phyloP scores from a whole-genome alignment of 495 filamentous ascomycete genomes.

The Chaetomium tenue region DNA sequence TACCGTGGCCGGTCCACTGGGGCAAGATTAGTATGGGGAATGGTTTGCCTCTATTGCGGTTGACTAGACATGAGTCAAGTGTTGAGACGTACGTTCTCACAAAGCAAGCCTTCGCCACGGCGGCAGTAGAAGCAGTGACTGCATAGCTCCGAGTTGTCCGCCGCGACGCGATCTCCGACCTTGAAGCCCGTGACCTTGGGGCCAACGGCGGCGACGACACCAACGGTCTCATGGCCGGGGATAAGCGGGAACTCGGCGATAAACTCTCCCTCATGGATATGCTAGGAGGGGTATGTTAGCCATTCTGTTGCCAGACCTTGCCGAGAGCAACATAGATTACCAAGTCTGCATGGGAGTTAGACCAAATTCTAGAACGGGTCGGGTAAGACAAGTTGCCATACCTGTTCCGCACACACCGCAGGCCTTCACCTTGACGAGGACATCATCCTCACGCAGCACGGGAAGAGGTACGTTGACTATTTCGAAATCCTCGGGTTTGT shows the following conservation, averaged over 20 bases:
- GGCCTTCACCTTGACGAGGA: slow-evolving; percentile 63
- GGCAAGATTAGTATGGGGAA: background rate
- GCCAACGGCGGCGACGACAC: slow-evolving; percentile 53
- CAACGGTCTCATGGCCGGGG: slow-evolving; percentile 57
- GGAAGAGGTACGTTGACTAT: slow-evolving; percentile 62
- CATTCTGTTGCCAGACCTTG: too few species aligned
- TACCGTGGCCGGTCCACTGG: slow-evolving; percentile 60
- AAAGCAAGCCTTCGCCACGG: slow-evolving; percentile 64
- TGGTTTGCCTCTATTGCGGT: background rate
- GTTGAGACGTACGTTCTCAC: slow-evolving; percentile 52
- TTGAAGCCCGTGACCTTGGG: slow-evolving; percentile 59
- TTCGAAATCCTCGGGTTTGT: slow-evolving; percentile 58
- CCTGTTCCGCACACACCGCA: slow-evolving; percentile 70
- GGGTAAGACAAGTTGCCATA: slow-evolving; percentile 12
- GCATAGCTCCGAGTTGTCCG: slow-evolving; percentile 63
- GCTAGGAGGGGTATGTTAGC: slow-evolving; percentile 29
- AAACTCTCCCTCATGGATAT: slow-evolving; percentile 59
- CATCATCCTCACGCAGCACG: slow-evolving; percentile 57
- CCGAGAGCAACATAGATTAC: background rate
- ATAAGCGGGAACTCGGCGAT: slow-evolving; percentile 42
- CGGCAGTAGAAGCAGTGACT: slow-evolving; percentile 73
- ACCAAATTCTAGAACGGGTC: background rate
- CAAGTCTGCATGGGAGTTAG: background rate
- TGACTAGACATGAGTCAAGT: background rate
- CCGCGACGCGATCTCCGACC: slow-evolving; percentile 64